These are phyloP conservation scores for Kitagawia praeruptora DNA, from an alignment of 129 eudicot genomes.

Conservation along the genomic window DNA sequence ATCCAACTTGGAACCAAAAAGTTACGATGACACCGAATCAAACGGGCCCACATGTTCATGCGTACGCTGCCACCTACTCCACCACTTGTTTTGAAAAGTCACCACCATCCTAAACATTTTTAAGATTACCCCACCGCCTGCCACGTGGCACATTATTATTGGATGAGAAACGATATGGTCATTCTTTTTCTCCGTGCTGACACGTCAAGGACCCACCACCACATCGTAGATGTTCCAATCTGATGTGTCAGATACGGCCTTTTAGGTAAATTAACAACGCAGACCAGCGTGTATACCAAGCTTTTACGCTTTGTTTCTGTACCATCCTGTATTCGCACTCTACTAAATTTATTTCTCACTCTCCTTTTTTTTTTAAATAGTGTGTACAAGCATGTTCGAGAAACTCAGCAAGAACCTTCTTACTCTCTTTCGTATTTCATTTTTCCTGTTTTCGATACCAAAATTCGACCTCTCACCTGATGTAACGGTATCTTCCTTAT, in stretches of 20 bases:
- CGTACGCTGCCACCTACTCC: conserved; percentile 1
- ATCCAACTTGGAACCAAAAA: background rate
- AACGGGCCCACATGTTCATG: background rate
- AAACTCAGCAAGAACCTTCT: background rate
- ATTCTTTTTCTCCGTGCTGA: background rate
- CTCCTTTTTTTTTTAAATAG: background rate
- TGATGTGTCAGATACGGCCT: background rate
- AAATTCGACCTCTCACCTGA: too few relatives aligned
- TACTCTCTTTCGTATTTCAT: too few relatives aligned
- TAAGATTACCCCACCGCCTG: background rate
- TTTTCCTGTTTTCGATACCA: too few relatives aligned
- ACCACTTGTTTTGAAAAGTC: conserved; percentile 2
- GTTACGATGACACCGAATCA: background rate
- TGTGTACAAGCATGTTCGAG: background rate
- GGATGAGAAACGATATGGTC: background rate
- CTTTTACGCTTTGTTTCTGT: background rate
- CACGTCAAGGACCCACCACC: background rate
- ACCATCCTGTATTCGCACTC: background rate
- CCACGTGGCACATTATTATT: background rate
- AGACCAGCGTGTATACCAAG: background rate
- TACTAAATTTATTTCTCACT: background rate
- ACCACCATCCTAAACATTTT: background rate
- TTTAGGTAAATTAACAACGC: background rate
- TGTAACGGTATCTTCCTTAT: too few relatives aligned
- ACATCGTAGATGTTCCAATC: background rate